Percentiles rank a stretch among this genome's conserved stretches.
Conservation (phyloP, 768 basidiomycete genomes). For the Rhodosporidiobolus odoratus region DNA sequence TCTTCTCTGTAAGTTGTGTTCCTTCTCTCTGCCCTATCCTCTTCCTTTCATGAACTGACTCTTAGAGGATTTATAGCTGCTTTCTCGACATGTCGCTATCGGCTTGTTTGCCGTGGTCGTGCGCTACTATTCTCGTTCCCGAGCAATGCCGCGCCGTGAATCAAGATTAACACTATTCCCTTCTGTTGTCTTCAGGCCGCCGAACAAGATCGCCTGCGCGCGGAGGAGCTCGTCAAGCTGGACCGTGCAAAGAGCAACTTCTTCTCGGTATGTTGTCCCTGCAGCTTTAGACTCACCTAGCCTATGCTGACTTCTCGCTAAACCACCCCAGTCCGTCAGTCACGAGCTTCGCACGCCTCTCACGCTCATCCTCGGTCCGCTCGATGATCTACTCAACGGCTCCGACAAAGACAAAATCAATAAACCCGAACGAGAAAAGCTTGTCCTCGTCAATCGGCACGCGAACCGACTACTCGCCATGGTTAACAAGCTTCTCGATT, state of each 20-base stretch:
- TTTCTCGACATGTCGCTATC: slow-evolving; percentile 22
- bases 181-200: background rate
- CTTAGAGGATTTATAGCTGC: too few relatives aligned
- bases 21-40: too few relatives aligned
- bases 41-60: too few relatives aligned
- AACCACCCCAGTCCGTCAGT: background rate
- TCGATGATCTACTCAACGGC: slow-evolving; percentile 28
- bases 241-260: slow-evolving; percentile 34
- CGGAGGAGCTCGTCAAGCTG: slow-evolving; percentile 32
- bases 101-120: slow-evolving; percentile 30
- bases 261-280: slow-evolving; percentile 13
- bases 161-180: too few relatives aligned
- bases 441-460: slow-evolving; percentile 27
- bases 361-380: slow-evolving; percentile 33
- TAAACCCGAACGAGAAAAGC: slow-evolving; percentile 1
- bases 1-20: too few relatives aligned
- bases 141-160: too few relatives aligned
- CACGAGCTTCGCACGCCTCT: slow-evolving; percentile 36
- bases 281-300: background rate
- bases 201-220: slow-evolving; percentile 30
- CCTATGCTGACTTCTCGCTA: background rate
- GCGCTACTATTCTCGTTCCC: background rate
- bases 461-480: slow-evolving; percentile 29
- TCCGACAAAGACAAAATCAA: slow-evolving; percentile 11
- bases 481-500: slow-evolving; percentile 40